Evolutionary conservation across 2,329 filamentous ascomycete genomes (phyloP).

Genomic region (Epichloe hybrida): DNA sequence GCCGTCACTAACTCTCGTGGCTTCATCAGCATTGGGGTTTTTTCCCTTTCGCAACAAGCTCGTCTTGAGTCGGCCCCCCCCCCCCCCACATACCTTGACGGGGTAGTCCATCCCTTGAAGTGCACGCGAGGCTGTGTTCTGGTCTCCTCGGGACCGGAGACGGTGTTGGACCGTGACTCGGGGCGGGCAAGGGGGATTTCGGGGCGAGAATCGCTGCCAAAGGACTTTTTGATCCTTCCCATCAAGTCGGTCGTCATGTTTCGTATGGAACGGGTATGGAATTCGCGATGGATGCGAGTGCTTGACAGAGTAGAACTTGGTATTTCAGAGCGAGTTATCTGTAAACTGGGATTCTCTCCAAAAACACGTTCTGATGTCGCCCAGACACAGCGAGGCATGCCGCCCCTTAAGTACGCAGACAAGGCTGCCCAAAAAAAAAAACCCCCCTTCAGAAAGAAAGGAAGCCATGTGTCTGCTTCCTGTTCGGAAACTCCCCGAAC

Average conservation of each 20-base stretch:
- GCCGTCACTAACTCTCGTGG: neutral
- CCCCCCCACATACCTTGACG: neutral
- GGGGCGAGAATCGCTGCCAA: conserved; percentile 1
- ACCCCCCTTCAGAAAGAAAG: neutral
- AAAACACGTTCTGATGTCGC: neutral
- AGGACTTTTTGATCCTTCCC: conserved; percentile 3
- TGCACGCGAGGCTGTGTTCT: neutral
- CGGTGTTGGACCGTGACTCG: neutral
- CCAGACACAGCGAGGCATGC: neutral
- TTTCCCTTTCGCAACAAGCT: neutral
- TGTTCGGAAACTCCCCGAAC: neutral
- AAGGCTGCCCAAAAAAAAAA: too few relatives aligned
- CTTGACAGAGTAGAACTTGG: neutral
- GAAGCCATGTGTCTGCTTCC: neutral
- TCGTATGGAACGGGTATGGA: too few relatives aligned
- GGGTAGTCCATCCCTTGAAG: neutral
- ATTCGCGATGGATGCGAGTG: too few relatives aligned
- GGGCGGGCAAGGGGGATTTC: conserved; percentile 4
- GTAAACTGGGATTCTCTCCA: neutral
- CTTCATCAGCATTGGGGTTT: too few relatives aligned
- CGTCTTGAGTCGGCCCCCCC: too few relatives aligned
- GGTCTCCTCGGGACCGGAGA: conserved; percentile 2
- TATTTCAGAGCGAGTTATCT: neutral
- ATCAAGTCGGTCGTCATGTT: conserved; percentile 1
- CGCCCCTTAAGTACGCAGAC: neutral